Evolutionary conservation across 2,329 filamentous ascomycete genomes (phyloP).

Genomic region (Arthroderma sp.): DNA sequence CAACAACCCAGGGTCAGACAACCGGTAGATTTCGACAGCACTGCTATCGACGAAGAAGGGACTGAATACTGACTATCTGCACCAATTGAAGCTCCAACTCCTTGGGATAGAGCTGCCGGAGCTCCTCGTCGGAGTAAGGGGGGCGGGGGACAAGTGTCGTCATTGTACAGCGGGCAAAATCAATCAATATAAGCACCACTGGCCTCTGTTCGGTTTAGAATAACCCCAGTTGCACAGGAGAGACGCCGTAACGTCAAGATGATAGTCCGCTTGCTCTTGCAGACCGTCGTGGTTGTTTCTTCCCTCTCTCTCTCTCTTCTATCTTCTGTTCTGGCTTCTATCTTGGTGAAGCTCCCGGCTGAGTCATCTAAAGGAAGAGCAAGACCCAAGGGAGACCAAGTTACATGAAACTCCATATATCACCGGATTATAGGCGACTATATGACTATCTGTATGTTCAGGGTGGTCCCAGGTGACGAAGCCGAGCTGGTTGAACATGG

Average conservation of each 20-base stretch:
- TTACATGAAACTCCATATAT: too few species aligned
- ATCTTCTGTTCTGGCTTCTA: too few species aligned
- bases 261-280: too few species aligned
- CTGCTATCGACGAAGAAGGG: neutral
- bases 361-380: too few species aligned
- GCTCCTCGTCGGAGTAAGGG: conserved; percentile 70
- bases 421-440: neutral
- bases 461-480: neutral
- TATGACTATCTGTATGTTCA: neutral
- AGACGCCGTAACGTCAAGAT: too few species aligned
- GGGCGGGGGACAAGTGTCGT: conserved; percentile 61
- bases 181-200: too few species aligned
- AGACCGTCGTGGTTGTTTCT: too few species aligned
- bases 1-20: conserved; percentile 3
- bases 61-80: conserved; percentile 52
- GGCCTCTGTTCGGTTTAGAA: too few species aligned
- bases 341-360: too few species aligned
- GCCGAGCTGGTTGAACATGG: neutral
- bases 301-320: too few species aligned
- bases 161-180: conserved; percentile 43
- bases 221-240: too few species aligned
- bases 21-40: neutral
- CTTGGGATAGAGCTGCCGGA: conserved; percentile 67
- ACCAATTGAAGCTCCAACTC: conserved; percentile 74
- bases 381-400: too few species aligned